These are phyloP conservation scores for Sporothrix mexicana DNA, from an alignment of 2,329 filamentous ascomycete genomes.

Conservation along the genomic window DNA sequence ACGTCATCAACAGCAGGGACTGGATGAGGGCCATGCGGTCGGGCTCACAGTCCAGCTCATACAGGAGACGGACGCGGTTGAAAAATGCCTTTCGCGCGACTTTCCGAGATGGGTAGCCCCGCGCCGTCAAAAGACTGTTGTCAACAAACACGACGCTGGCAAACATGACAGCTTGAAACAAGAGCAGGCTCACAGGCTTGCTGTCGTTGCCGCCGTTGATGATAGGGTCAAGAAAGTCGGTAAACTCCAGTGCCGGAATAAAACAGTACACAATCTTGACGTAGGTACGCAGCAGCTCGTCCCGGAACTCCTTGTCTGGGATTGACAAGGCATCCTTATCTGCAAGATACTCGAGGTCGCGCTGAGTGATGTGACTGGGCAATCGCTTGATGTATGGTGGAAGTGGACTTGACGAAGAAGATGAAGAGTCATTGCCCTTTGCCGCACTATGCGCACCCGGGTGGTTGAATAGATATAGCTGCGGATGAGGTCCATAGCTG, in stretches of 20 bases:
- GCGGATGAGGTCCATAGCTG: no score
- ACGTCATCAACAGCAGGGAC: not conserved
- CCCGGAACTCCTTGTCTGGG: not conserved
- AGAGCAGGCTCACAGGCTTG: not conserved
- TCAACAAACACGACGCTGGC: not conserved
- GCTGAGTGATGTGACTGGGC: not conserved
- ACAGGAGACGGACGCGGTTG: not conserved
- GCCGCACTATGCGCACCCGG: no score
- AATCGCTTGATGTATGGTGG: not conserved
- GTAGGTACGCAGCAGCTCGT: not conserved
- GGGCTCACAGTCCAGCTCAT: not conserved
- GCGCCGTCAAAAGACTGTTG: not conserved
- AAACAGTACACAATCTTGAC: not conserved
- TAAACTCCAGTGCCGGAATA: not conserved
- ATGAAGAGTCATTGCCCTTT: not conserved
- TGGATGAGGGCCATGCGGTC: conserved; percentile 2
- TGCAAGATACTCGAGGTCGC: not conserved
- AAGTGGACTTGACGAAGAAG: not conserved
- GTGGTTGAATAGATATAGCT: no score
- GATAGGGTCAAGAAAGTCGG: not conserved
- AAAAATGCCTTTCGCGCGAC: not conserved
- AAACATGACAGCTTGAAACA: not conserved
- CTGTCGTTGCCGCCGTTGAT: not conserved
- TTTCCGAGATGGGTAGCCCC: not conserved
- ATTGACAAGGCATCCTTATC: not conserved